Evolutionary conservation across 768 basidiomycete species (phyloP).

Genomic region (Lactarius hengduanensis): DNA sequence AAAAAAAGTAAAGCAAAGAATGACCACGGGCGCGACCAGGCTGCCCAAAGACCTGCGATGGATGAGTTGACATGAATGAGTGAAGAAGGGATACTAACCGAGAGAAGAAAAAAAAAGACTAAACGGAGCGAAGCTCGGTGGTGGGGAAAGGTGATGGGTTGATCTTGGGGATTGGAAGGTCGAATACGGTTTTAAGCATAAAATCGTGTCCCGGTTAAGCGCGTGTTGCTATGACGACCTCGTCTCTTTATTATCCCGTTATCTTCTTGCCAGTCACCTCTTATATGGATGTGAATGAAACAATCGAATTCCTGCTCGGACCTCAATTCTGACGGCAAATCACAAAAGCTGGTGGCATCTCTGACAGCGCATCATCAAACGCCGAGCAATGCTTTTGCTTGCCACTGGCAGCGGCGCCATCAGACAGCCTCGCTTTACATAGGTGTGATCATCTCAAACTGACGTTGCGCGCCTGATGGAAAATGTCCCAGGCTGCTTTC

Average conservation of each 20-base stretch:
- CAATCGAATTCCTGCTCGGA: not conserved
- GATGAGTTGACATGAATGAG: not conserved
- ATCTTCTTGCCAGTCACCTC: not conserved
- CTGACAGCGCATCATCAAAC: not conserved
- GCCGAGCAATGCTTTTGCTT: not conserved
- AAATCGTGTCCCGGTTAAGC: not conserved
- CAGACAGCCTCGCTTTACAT: not conserved
- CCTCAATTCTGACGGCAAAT: not conserved
- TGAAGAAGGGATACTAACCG: not conserved
- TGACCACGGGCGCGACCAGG: constrained; percentile 66
- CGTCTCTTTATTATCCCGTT: not conserved
- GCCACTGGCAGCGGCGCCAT: not conserved
- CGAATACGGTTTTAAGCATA: not conserved
- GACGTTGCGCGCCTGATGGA: not conserved
- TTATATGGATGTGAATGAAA: not conserved
- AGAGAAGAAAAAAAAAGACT: not conserved
- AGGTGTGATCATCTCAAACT: not conserved
- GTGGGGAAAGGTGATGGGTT: not conserved
- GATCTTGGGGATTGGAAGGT: not conserved
- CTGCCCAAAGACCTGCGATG: constrained; percentile 50
- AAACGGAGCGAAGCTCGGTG: not conserved
- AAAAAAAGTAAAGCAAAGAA: constrained; percentile 38
- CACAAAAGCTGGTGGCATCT: not conserved
- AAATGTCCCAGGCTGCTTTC: not conserved
- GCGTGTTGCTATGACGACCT: not conserved